phyloP scores from a whole-genome alignment of 139 green algal genomes.

The Gonium pectorale region DNA sequence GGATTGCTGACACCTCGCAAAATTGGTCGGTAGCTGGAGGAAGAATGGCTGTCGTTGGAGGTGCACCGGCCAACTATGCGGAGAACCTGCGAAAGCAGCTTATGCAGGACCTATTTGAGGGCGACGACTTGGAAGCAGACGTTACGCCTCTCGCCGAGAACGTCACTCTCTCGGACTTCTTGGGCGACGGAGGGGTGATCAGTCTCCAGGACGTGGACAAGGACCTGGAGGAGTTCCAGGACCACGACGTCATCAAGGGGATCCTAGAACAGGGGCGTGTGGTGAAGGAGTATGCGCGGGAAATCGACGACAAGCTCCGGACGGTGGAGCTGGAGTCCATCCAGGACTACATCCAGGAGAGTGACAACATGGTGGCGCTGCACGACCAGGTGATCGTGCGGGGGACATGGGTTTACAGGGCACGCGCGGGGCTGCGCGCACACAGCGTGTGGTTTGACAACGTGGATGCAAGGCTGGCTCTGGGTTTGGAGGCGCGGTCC shows the following conservation, averaged over 20 bases:
- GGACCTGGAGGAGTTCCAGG: conserved; percentile 81
- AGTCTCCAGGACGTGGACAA: conserved; percentile 67
- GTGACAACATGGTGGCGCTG: conserved; percentile 89
- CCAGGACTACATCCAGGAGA: conserved; percentile 95
- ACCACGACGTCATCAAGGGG: conserved; percentile 83
- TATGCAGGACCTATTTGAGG: conserved; percentile 64
- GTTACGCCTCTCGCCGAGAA: neutral
- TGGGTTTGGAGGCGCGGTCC: no score
- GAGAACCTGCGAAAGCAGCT: conserved; percentile 56
- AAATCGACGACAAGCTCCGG: conserved; percentile 88
- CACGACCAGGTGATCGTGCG: conserved; percentile 79
- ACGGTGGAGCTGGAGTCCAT: conserved; percentile 93
- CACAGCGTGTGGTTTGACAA: no score
- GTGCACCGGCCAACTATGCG: conserved; percentile 50
- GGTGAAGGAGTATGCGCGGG: conserved; percentile 80
- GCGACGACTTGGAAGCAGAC: conserved; percentile 50
- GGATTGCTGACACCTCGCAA: no score
- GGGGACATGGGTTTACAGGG: no score
- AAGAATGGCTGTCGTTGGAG: conserved; percentile 5
- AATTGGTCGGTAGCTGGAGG: neutral
- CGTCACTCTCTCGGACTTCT: conserved; percentile 2
- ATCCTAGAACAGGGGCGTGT: conserved; percentile 82
- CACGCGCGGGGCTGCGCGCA: no score
- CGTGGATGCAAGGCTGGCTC: no score
- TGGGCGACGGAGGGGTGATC: conserved; percentile 19